Evolutionary conservation across 192 early-diverging fungal genomes (phyloP), one percentile per base, ranked within the genome.

Genomic region (Neocallimastix lanati): DNA sequence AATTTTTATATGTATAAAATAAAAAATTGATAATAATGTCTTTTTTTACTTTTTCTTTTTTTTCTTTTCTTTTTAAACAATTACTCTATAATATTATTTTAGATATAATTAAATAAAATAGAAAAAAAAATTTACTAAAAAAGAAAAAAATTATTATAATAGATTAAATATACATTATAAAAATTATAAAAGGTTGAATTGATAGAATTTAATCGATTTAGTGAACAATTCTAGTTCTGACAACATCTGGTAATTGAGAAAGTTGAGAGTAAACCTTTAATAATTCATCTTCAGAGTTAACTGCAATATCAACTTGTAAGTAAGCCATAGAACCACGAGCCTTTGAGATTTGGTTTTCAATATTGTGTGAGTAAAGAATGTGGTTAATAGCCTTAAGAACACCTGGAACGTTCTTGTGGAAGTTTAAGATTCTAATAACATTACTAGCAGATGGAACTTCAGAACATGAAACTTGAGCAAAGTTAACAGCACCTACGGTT

Each of bases 321-420:
- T 99, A 99, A 18, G 94, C 95, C 82, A 99, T 91, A 36, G 91
- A 88, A 78, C 94, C 98, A 84, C 93, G 93, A 14, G 94, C 96
- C 85, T 99, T 97, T 77, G 94, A 96, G 80, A 93, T 94, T 87
- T 99, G 98, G 90, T 98, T 98, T 83, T 98, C 96, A 79, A 99
- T 96, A 84, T 99, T 98, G 85, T 93, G 96, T 80, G 95, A 92
- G 29, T 93, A 90, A 78, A 99, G 87, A 78, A 98, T 93, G 82
- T 95, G 94, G 87, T 98, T 99, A 89, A 99, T 96, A 81, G 91
- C 90, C 85, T 90, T 91, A 67, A 97, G 87, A 76, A 96, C 94
- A 80, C 95, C 95, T n/a, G 95, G 95, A 37, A 97, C 93, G 79
- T 97, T 97, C 81, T 92, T 90, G 88, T 97, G 94, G 79, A 90